phyloP scores from a whole-genome alignment of 1,284 basidiomycete genomes.

The Boletus hoseneyae region DNA sequence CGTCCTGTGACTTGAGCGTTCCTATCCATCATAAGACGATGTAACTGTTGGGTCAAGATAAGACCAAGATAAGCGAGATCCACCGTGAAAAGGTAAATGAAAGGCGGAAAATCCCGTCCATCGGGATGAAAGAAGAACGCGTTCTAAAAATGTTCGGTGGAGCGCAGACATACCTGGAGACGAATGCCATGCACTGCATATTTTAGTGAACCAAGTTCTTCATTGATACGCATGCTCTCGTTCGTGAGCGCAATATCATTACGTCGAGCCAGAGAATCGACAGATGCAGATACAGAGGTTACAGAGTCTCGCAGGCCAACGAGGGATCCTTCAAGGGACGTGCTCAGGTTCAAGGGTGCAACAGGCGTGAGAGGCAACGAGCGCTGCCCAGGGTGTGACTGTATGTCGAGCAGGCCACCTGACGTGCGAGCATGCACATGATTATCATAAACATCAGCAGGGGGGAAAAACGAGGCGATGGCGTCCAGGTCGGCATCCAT shows the following conservation, averaged over 20 bases:
- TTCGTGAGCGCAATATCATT: slow-evolving; percentile 67
- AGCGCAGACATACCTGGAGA: slow-evolving; percentile 59
- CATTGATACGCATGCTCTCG: slow-evolving; percentile 68
- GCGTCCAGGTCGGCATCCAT: slow-evolving; percentile 31
- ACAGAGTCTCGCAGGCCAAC: slow-evolving; percentile 58
- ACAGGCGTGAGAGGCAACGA: slow-evolving; percentile 37
- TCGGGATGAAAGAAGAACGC: slow-evolving; percentile 2
- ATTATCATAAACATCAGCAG: slow-evolving; percentile 21
- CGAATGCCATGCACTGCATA: slow-evolving; percentile 74
- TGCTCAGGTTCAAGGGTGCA: slow-evolving; percentile 57
- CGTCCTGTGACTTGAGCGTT: slow-evolving; percentile 53
- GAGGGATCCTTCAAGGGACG: slow-evolving; percentile 60
- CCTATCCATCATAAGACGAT: slow-evolving; percentile 65
- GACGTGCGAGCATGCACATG: slow-evolving; percentile 18
- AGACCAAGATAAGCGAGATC: slow-evolving; percentile 17
- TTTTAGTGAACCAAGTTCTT: slow-evolving; percentile 72
- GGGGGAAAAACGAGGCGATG: slow-evolving; percentile 51
- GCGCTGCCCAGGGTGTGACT: slow-evolving; percentile 23
- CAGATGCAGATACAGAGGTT: slow-evolving; percentile 51
- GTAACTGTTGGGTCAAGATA: slow-evolving; percentile 38
- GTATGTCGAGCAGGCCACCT: slow-evolving; percentile 20
- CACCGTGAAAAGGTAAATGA: slow-evolving; percentile 4
- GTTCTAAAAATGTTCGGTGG: slow-evolving; percentile 5
- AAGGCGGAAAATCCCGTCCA: slow-evolving; percentile 5
- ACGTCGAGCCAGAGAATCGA: slow-evolving; percentile 62